A percentile compares a stretch with the other conserved stretches of the same genome.
phyloP scores from a whole-genome alignment of 805 yeast genomes.

The Nakazawaea molendinolei region DNA sequence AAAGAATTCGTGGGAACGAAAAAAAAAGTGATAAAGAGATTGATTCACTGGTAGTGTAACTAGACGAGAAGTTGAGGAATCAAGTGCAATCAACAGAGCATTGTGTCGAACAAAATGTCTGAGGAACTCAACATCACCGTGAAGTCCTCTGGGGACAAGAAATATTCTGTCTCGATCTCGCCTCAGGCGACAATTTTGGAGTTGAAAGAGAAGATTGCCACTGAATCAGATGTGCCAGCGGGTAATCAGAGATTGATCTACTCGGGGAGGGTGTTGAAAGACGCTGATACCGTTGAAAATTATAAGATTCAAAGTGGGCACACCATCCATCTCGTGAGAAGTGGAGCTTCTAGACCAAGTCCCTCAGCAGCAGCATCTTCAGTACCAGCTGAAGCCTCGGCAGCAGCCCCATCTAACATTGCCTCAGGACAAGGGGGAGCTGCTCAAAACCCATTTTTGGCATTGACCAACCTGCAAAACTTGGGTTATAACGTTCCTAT shows the following conservation, averaged over 20 bases:
- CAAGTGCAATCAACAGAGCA: too few species aligned
- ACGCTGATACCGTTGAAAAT: constrained; percentile 61
- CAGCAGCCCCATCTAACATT: constrained; percentile 57
- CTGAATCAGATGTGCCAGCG: constrained; percentile 58
- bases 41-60: too few species aligned
- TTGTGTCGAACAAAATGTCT: constrained; percentile 13
- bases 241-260: constrained; percentile 85
- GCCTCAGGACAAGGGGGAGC: constrained; percentile 86
- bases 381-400: constrained; percentile 19
- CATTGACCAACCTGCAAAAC: constrained; percentile 89
- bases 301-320: constrained; percentile 85
- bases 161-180: constrained; percentile 57
- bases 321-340: constrained; percentile 83
- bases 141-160: constrained; percentile 65
- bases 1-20: too few species aligned
- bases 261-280: constrained; percentile 91
- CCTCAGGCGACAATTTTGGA: constrained; percentile 53
- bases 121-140: constrained; percentile 23
- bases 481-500: constrained; percentile 82
- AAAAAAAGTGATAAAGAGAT: too few species aligned
- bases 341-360: constrained; percentile 39
- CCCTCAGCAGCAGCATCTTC: constrained; percentile 16
- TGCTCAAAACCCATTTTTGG: constrained; percentile 70
- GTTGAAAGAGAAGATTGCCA: constrained; percentile 60
- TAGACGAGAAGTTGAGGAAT: too few species aligned